These are phyloP conservation scores for Rubia peregrina DNA, from an alignment of 305 asterid species.

Conservation along the genomic window DNA sequence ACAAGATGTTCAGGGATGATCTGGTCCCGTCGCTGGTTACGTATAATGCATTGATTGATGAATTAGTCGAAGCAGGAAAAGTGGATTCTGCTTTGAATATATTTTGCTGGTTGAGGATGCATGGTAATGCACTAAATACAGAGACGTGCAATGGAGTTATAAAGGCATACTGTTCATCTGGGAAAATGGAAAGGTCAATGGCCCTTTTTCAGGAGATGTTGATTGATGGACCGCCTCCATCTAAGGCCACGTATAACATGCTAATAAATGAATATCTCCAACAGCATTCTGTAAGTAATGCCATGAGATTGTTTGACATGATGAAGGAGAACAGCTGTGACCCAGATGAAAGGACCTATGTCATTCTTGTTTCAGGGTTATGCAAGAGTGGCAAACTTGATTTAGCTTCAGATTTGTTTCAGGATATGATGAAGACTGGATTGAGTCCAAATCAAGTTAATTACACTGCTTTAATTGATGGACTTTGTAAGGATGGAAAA, in stretches of 20 bases:
- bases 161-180: conserved; percentile 61
- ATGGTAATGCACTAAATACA: conserved; percentile 40
- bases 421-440: conserved; percentile 66
- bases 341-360: conserved; percentile 72
- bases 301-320: conserved; percentile 69
- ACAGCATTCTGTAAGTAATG: conserved; percentile 48
- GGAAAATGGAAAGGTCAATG: conserved; percentile 67
- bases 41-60: conserved; percentile 62
- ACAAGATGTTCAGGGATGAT: conserved; percentile 65
- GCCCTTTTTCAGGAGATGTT: conserved; percentile 63
- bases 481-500: conserved; percentile 70
- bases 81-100: conserved; percentile 39
- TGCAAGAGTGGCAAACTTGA: conserved; percentile 55
- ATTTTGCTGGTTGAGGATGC: conserved; percentile 57
- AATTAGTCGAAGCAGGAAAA: conserved; percentile 46
- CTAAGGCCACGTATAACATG: conserved; percentile 63
- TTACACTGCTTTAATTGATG: conserved; percentile 67
- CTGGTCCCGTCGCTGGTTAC: conserved; percentile 66
- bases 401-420: conserved; percentile 50
- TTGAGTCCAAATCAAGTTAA: conserved; percentile 64
- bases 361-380: conserved; percentile 70
- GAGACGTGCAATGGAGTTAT: conserved; percentile 66
- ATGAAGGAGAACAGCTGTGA: conserved; percentile 68
- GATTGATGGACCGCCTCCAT: conserved; percentile 62
- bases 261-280: conserved; percentile 60